Evolutionary conservation across 176 grass and related monocot species (phyloP).

Genomic region (Panicum miliaceum): DNA sequence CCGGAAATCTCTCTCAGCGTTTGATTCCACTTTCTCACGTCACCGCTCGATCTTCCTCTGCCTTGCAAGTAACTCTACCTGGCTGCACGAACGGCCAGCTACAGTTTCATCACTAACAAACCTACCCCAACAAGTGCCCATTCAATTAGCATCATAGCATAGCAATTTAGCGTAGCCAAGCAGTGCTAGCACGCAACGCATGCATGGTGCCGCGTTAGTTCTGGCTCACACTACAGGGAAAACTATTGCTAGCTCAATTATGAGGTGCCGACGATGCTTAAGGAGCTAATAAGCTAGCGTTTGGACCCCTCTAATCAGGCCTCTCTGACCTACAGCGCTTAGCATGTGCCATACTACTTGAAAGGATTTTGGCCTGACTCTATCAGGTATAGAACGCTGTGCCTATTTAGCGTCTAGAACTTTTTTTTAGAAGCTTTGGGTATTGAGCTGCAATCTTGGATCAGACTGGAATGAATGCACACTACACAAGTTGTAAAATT

Average conservation of each 20-base stretch:
- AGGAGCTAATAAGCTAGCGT: conserved; percentile 43
- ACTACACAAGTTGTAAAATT: neutral
- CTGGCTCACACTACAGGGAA: conserved; percentile 39
- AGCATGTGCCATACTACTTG: conserved; percentile 38
- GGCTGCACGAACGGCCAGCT: neutral
- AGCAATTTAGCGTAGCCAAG: conserved; percentile 24
- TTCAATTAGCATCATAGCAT: conserved; percentile 31
- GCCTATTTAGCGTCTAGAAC: conserved; percentile 29
- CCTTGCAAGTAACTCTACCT: conserved; percentile 60
- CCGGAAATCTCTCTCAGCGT: neutral
- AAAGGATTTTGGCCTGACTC: conserved; percentile 28
- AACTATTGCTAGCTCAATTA: conserved; percentile 44
- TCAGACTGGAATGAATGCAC: neutral
- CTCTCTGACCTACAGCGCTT: conserved; percentile 36
- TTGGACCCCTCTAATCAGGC: conserved; percentile 54
- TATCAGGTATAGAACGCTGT: conserved; percentile 19
- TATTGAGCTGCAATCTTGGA: conserved; percentile 20
- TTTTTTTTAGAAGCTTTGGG: conserved; percentile 5
- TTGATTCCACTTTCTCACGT: conserved; percentile 17
- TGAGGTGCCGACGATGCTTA: conserved; percentile 40
- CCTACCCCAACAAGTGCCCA: conserved; percentile 34
- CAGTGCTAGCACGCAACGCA: neutral
- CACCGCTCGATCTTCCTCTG: conserved; percentile 2
- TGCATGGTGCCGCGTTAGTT: neutral
- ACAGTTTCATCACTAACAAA: conserved; percentile 51